Conservation (phyloP, 1,284 basidiomycete genomes). For the Ustilago crameri region DNA sequence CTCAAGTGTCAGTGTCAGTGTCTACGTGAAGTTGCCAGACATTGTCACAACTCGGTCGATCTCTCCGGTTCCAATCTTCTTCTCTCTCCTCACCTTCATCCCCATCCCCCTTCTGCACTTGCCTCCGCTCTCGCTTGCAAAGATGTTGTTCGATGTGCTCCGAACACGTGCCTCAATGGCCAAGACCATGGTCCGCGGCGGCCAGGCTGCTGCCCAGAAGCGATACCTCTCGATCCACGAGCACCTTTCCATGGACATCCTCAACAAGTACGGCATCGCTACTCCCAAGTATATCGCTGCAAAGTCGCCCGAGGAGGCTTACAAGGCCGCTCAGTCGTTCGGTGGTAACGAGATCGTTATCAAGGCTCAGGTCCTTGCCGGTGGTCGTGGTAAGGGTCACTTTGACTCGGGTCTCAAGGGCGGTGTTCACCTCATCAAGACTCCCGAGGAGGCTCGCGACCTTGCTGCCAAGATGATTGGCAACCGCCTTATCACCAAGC, state of each 20-base stretch:
- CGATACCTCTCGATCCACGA: conserved; percentile 98
- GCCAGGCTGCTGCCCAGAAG: conserved; percentile 73
- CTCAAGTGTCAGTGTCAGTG: too few species aligned
- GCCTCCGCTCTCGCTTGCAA: conserved; percentile 2
- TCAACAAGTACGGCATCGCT: conserved; percentile 97
- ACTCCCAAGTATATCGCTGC: conserved; percentile 93
- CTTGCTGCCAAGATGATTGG: conserved; percentile 94
- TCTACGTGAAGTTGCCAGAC: too few species aligned
- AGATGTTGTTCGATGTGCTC: conserved; percentile 54
- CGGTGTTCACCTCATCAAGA: conserved; percentile 93
- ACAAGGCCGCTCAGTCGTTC: conserved; percentile 86
- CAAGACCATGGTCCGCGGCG: conserved; percentile 48
- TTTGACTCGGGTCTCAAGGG: conserved; percentile 97
- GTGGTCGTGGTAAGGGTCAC: conserved; percentile 97
- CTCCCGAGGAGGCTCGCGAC: conserved; percentile 90
- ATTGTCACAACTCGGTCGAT: not conserved
- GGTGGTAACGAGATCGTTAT: conserved; percentile 74
- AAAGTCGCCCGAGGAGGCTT: conserved; percentile 88
- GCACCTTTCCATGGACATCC: conserved; percentile 93
- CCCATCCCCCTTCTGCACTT: not conserved
- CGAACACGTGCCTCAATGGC: conserved; percentile 56
- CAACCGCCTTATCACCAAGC: conserved; percentile 96
- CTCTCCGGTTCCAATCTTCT: not conserved
- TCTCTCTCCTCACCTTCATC: conserved; percentile 3
- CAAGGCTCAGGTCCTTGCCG: conserved; percentile 98